Evolutionary conservation across 2,329 filamentous ascomycete genomes (phyloP), one percentile per base, ranked within the genome.

Genomic region (Exutisphaerella laricina): DNA sequence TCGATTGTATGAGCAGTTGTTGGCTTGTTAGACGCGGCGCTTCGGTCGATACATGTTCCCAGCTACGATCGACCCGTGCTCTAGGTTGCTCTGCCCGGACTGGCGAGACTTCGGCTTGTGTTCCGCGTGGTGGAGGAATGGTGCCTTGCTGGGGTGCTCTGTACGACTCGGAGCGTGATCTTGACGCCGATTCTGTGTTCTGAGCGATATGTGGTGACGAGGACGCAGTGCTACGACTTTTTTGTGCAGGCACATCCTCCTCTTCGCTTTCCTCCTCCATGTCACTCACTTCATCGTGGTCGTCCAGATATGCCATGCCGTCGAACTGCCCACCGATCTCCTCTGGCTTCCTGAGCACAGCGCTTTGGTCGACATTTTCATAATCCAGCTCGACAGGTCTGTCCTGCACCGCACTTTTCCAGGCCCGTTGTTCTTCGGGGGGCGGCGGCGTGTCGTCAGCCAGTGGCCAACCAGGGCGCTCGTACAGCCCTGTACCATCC

Each of bases 381-480:
- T 51, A 46, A 18, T 53, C 39, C 39, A 53, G 37, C 32, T 51
- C 49, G 29, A 39, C 45, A 32, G 40, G 42, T 14, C 29, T 34
- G 43, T 33, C 12, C 23, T 45, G 42, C 31, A 39, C 30, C 21
- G 28, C 32, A 20, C 35, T 39, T 23, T 43, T 45, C 13, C 26
- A 10, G 28, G 31, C 30, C 29, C 33, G 41, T 25, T 33, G 33
- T 12, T 20, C 21, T 30, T 32, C 41, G 13, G 20, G 18, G 7
- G 29, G n/a, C 5, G 34, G 29, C 17, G 29, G 32, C 34, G 41
- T 14, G 22, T 40, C 33, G 34, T 47, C 34, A 12, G 45, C 18
- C 35, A 60, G 44, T 21, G 58, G 59, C 59, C 59, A 60, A 41
- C 60, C 50, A 32, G 46, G 44, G 30, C 54, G 44, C 28, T 60